Base-by-base conservation (phyloP, 768 basidiomycete species). In the Panellus pusillus region DNA sequence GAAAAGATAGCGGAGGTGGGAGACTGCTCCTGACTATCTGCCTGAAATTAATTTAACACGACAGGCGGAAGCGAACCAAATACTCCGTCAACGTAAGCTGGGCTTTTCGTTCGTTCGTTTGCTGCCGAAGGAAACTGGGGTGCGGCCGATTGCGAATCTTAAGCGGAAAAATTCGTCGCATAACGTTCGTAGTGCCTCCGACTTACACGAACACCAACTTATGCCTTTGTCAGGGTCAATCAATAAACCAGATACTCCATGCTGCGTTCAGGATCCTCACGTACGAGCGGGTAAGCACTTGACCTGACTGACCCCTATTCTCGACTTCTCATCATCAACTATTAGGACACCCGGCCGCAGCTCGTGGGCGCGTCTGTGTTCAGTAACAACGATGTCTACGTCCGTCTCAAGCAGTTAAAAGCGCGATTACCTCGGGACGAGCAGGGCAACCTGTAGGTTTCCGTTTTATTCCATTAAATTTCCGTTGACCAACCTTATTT, bases 91-190 rank as follows among this genome's bases (percentile, higher is more conserved):
- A 59, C 80, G 93, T 2, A 81, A 72, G 56, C 76, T 97, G 2
- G 91, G 91, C 0, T 93, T 85, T 64, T 92, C 93, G 0, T 91
- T 89, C 59, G 84, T 96, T 14, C 82, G 97, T 2, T 75, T 98
- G 7, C 73, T 99, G 17, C 97, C 97, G 0, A 99, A 98, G 68
- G 95, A 95, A 53, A 91, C 85, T 4, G 97, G 97, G 0, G 92
- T 98, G 3, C 79, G 97, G 28, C 95, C 95, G 0, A 96, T 98
- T 55, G 90, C 97, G 24, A 98, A 99, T 65, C 74, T 98, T 39
- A 79, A 84, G 19, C 78, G 84, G 47, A 77, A 73, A 63, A 72
- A 68, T 50, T 65, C 66, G 24, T 61, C 53, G 53, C 64, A 65
- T 62, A 71, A 65, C 58, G 76, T 73, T 44, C 24, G 58, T 43